These are phyloP conservation scores for Waitea zeae DNA, from an alignment of 1,284 basidiomycete genomes.

Conservation along the genomic window DNA sequence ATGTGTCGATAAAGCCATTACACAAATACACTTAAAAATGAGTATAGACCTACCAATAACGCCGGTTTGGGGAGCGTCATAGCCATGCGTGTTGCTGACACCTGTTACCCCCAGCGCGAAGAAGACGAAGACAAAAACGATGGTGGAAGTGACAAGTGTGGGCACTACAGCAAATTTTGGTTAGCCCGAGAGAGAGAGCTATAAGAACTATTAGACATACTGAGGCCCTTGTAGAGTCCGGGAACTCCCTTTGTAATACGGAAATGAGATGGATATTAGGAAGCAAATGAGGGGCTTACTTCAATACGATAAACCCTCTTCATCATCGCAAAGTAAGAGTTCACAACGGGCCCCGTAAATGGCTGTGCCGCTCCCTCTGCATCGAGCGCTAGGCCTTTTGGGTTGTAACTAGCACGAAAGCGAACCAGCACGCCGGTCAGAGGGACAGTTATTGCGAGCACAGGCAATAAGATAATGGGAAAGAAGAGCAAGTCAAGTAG, in stretches of 20 bases:
- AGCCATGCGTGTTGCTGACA: constrained; percentile 42
- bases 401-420: constrained; percentile 67
- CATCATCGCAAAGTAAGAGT: constrained; percentile 51
- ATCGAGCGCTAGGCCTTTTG: too few relatives aligned
- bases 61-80: constrained; percentile 54
- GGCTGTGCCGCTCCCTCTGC: too few relatives aligned
- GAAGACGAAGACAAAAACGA: constrained; percentile 35
- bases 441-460: constrained; percentile 29
- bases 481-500: too few relatives aligned
- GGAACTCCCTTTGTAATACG: constrained; percentile 37
- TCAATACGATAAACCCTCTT: constrained; percentile 62
- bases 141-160: constrained; percentile 43
- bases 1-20: constrained; percentile 64
- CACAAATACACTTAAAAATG: constrained; percentile 48
- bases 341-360: constrained; percentile 47
- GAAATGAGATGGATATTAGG: too few relatives aligned
- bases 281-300: constrained; percentile 29
- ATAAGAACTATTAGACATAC: constrained; percentile 23
- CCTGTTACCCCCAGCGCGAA: constrained; percentile 26
- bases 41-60: constrained; percentile 46
- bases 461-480: too few relatives aligned
- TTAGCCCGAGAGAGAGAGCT: constrained; percentile 7
- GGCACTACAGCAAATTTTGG: constrained; percentile 48
- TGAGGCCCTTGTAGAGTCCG: constrained; percentile 75
- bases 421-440: constrained; percentile 53